Evolutionary conservation across 2,329 filamentous ascomycete species (phyloP).

Genomic region (Pseudocercospora vitis): DNA sequence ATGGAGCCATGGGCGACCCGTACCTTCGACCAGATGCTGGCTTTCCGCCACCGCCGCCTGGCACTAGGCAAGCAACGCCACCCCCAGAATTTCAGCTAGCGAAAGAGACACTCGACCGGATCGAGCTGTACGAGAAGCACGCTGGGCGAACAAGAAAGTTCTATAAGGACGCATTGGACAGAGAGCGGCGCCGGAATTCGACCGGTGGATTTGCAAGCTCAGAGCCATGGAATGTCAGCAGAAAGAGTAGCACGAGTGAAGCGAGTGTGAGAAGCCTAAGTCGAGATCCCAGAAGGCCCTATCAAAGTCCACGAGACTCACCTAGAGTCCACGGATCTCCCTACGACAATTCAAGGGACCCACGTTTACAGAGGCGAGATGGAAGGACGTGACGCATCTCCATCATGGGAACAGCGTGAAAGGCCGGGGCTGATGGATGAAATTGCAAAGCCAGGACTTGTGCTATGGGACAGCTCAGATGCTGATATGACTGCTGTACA

Average conservation of each 20-base stretch:
- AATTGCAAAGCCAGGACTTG: neutral
- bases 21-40: neutral
- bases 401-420: neutral
- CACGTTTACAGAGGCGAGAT: neutral
- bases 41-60: neutral
- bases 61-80: conserved; percentile 17
- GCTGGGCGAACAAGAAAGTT: conserved; percentile 20
- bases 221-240: conserved; percentile 2
- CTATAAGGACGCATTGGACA: conserved; percentile 24
- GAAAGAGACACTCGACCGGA: conserved; percentile 19
- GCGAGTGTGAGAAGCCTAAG: neutral
- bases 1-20: conserved; percentile 24
- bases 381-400: neutral
- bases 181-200: neutral
- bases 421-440: neutral
- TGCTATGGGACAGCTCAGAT: no score
- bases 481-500: no score
- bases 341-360: neutral
- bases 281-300: neutral
- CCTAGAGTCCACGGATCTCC: neutral
- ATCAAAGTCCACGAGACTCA: neutral
- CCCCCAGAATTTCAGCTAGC: conserved; percentile 17
- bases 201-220: neutral
- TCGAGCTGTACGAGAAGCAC: conserved; percentile 27
- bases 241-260: neutral